Base-by-base conservation (phyloP, 306 rosid species). In the Coriaria nepalensis region DNA sequence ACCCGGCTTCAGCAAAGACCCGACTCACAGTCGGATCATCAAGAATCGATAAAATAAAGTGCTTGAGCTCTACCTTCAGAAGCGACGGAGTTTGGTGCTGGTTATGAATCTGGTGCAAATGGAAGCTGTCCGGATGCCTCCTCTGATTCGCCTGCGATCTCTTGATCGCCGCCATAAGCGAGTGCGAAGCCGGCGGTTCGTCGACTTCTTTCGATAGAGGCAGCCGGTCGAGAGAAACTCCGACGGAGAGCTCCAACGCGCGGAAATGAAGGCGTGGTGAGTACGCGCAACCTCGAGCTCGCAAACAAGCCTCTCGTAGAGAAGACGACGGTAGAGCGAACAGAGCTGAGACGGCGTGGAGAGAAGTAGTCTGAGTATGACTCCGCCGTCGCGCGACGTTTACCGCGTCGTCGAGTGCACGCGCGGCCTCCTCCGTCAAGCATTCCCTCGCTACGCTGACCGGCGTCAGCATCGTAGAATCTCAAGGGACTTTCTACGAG, bases 91-190 rank as follows among this genome's bases (percentile, higher is more conserved):
- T 33, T 9, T 74, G 93, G 20, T 80, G 78, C 53, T 73, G 82
- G 55, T 40, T 66, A 54, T 76, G 83, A 57, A 82, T 65, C 56
- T 83, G 96, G 29, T 80, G 66, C 42, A 84, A 56, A 47, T 90
- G 83, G 45, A 85, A 90, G 69, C 71, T 82, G 14, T 82, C 98
- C 0, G 98, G 98, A 45, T 90, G 80, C 6, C 98, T 74, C 15
- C 94, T 68, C 72, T 90, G 98, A 65, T 85, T 90, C 0, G 98
- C 98, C 42, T 90, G 98, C 0, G 98, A 82, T 2, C 98, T 66
- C 35, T 78, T 85, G n/a, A 90, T 82, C 12, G 94, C 98, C 2
- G 98, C 98, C 96, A 90, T 90, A 37, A 90, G 86, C 0, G 98
- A 85, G 57, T 90, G 85, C 8, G 98, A 75, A 0, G 85, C 80